Evolutionary conservation across 352 stramenopile genomes (phyloP).

Genomic region (Phytopythium montanum): DNA sequence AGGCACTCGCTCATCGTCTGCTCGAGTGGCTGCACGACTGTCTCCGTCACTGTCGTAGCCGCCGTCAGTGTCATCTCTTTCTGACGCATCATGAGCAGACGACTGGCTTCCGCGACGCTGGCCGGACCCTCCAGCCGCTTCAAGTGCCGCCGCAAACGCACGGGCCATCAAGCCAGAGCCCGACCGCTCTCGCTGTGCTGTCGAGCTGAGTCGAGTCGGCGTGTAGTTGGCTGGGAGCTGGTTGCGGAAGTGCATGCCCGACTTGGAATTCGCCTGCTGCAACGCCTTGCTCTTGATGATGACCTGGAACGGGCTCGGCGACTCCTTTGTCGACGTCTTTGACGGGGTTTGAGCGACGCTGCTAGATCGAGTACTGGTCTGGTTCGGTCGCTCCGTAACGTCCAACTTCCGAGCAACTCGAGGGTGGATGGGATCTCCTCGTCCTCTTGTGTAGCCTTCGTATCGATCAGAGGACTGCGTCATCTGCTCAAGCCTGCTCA

Average conservation of each 20-base stretch:
- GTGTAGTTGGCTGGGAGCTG: conserved; percentile 64
- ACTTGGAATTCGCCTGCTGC: conserved; percentile 8
- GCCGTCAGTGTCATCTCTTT: background rate
- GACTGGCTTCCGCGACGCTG: background rate
- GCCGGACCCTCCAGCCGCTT: background rate
- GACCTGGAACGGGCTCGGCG: conserved; percentile 12
- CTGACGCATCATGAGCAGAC: background rate
- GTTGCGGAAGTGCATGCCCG: conserved; percentile 77
- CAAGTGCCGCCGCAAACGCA: background rate
- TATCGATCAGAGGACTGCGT: conserved; percentile 4
- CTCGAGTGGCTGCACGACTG: background rate
- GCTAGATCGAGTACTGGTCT: background rate
- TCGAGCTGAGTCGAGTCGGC: conserved; percentile 12
- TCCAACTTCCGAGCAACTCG: background rate
- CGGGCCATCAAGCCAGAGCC: background rate
- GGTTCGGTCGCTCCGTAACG: background rate
- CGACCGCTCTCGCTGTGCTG: background rate
- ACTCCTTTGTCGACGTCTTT: background rate
- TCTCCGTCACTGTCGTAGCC: background rate
- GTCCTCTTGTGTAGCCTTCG: background rate
- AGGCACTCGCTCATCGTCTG: background rate
- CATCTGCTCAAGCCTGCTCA: conserved; percentile 38
- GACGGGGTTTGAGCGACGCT: background rate
- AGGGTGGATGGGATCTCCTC: background rate
- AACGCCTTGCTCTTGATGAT: conserved; percentile 34